phyloP scores from a whole-genome alignment of 352 stramenopile genomes.

The Phytophthora tentaculata region DNA sequence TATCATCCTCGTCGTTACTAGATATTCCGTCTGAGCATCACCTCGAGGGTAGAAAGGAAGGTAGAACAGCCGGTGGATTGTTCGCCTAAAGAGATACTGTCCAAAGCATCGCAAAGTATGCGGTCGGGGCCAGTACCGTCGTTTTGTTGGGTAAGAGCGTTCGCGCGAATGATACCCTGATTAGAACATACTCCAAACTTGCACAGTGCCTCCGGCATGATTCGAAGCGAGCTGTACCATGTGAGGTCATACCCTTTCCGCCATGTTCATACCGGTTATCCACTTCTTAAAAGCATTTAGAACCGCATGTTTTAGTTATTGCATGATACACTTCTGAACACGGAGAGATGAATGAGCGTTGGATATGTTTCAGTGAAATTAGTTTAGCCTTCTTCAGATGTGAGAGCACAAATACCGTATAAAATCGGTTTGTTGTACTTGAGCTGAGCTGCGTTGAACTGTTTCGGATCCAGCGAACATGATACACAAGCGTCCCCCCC shows the following conservation, averaged over 20 bases:
- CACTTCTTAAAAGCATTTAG: slow-evolving; percentile 13
- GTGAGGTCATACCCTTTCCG: slow-evolving; percentile 1
- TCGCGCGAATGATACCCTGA: not conserved
- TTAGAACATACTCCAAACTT: not conserved
- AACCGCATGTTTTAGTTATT: not conserved
- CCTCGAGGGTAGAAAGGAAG: too few relatives aligned
- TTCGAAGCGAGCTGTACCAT: not conserved
- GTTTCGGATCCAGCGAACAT: not conserved
- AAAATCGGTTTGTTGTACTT: not conserved
- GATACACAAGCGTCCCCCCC: not conserved
- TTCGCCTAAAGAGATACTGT: not conserved
- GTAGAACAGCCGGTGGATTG: too few relatives aligned
- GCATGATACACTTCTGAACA: not conserved
- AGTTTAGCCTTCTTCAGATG: slow-evolving; percentile 4
- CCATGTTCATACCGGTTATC: slow-evolving; percentile 5
- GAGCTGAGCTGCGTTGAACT: not conserved
- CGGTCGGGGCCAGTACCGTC: too few relatives aligned
- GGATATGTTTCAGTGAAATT: not conserved
- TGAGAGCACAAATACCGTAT: not conserved
- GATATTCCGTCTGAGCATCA: too few relatives aligned
- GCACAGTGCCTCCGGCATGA: not conserved
- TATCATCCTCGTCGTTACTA: too few relatives aligned
- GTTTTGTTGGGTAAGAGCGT: not conserved
- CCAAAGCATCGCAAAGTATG: too few relatives aligned
- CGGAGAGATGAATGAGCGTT: slow-evolving; percentile 1